Evolutionary conservation across 148 eudicot species (phyloP).

Genomic region (Chenopodium formosanum): DNA sequence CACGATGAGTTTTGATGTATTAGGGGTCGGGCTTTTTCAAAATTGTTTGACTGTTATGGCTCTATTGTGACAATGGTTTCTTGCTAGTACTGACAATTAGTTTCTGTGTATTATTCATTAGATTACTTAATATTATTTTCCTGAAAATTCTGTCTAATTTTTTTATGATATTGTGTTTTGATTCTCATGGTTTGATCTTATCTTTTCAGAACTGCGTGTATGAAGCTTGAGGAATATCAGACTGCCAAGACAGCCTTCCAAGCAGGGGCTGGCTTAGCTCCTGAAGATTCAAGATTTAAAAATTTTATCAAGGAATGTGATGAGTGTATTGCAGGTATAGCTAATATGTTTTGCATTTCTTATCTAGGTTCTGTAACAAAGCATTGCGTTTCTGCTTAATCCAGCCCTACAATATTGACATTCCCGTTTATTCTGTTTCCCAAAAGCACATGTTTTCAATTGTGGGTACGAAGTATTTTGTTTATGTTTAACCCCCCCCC

Average conservation of each 20-base stretch:
- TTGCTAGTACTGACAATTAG: neutral
- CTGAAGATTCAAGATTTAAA: constrained; percentile 68
- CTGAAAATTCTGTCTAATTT: neutral
- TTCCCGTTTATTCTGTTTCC: neutral
- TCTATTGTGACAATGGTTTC: neutral
- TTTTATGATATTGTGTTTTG: too few species aligned
- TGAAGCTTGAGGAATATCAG: constrained; percentile 92
- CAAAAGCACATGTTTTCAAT: neutral
- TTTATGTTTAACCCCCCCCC: too few species aligned
- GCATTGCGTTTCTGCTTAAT: neutral
- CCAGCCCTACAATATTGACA: neutral
- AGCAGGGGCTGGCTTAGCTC: constrained; percentile 72
- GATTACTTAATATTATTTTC: neutral
- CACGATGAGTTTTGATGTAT: too few species aligned
- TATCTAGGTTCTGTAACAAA: neutral
- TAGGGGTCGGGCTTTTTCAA: too few species aligned
- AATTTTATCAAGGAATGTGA: constrained; percentile 82
- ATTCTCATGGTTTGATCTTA: neutral
- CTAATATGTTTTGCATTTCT: neutral
- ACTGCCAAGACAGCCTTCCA: constrained; percentile 85
- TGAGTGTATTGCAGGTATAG: constrained; percentile 76
- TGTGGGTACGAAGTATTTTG: too few species aligned
- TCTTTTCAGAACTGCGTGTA: constrained; percentile 58
- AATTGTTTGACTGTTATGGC: neutral
- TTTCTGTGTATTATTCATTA: neutral